Evolutionary conservation across 176 grass and related monocot species (phyloP).

Genomic region (Oryza punctata): DNA sequence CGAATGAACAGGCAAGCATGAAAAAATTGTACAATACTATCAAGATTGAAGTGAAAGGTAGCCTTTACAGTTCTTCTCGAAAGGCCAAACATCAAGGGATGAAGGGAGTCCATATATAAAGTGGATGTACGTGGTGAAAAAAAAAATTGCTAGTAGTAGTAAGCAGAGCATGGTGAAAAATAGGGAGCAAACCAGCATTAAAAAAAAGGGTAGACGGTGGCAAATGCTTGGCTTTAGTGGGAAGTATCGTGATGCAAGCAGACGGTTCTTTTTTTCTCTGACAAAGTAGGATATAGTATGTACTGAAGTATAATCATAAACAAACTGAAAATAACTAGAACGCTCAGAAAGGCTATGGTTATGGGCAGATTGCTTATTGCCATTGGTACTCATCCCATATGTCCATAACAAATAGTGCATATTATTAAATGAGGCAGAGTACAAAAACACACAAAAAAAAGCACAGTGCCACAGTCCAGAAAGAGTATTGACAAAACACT

Average conservation of each 20-base stretch:
- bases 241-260: background rate
- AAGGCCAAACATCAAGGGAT: background rate
- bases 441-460: background rate
- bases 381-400: too few relatives aligned
- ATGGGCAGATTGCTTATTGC: too few relatives aligned
- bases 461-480: background rate
- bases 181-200: too few relatives aligned
- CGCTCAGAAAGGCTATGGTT: too few relatives aligned
- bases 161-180: background rate
- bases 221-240: too few relatives aligned
- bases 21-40: too few relatives aligned
- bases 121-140: background rate
- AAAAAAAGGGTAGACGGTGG: too few relatives aligned
- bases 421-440: background rate
- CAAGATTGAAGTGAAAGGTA: too few relatives aligned
- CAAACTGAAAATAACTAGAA: too few relatives aligned
- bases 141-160: background rate
- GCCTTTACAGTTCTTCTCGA: background rate
- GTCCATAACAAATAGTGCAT: background rate
- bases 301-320: too few relatives aligned
- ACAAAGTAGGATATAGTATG: too few relatives aligned
- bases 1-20: constrained; percentile 6
- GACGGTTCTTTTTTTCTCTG: too few relatives aligned
- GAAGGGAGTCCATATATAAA: background rate
- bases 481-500: background rate